Percentiles rank a stretch among this genome's conserved stretches.
phyloP scores from a whole-genome alignment of 257 asterid species.

The Solanum pennellii region DNA sequence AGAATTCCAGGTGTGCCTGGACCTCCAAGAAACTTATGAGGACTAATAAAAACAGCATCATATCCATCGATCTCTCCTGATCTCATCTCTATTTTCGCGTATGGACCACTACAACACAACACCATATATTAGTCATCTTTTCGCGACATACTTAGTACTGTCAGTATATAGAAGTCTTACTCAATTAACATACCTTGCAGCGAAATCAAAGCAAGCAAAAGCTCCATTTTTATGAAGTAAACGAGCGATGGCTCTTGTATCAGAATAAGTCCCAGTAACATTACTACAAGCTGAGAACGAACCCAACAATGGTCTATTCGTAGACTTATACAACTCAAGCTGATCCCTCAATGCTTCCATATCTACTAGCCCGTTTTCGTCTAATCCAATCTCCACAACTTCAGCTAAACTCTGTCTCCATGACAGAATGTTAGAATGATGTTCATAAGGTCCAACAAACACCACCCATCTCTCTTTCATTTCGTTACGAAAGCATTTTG shows the following conservation, averaged over 20 bases:
- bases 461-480: constrained; percentile 35
- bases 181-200: neutral
- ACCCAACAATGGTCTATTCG: constrained; percentile 27
- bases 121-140: neutral
- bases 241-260: constrained; percentile 23
- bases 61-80: constrained; percentile 23
- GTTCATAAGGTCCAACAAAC: constrained; percentile 45
- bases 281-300: constrained; percentile 57
- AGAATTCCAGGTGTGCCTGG: constrained; percentile 46
- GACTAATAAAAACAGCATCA: constrained; percentile 37
- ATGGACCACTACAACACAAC: neutral
- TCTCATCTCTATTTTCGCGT: neutral
- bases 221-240: constrained; percentile 24
- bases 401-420: constrained; percentile 52
- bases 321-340: constrained; percentile 10
- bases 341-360: constrained; percentile 17
- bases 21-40: constrained; percentile 48
- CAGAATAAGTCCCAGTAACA: constrained; percentile 33
- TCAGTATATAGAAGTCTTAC: neutral
- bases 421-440: constrained; percentile 45
- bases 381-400: constrained; percentile 45
- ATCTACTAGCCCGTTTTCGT: constrained; percentile 18
- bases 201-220: neutral
- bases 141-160: too few species aligned
- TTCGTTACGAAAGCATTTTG: neutral